These are phyloP conservation scores for Chlamydomonas sp. DNA, from an alignment of 139 green algal genomes.

Conservation along the genomic window DNA sequence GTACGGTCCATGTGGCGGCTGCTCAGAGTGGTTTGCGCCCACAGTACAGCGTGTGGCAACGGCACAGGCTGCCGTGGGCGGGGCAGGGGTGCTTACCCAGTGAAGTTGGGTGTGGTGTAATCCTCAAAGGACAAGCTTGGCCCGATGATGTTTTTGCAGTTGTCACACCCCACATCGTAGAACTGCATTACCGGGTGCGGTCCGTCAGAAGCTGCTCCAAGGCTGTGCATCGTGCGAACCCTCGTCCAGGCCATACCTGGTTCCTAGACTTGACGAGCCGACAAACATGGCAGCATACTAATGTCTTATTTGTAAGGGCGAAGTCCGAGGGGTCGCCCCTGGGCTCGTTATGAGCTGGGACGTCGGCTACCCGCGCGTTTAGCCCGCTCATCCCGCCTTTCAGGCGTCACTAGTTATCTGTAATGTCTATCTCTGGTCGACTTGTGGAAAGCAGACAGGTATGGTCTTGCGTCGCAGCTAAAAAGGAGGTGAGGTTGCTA, in stretches of 20 bases:
- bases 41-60: no score
- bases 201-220: no score
- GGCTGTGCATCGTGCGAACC: neutral
- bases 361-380: neutral
- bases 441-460: no score
- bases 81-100: constrained; percentile 52
- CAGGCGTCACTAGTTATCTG: no score
- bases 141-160: constrained; percentile 73
- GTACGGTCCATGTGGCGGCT: no score
- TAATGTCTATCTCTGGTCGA: no score
- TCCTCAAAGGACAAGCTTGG: constrained; percentile 68
- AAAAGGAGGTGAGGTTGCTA: no score
- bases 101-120: constrained; percentile 83
- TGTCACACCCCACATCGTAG: constrained; percentile 75
- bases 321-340: constrained; percentile 54
- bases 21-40: no score
- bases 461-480: no score
- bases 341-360: constrained; percentile 14
- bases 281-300: constrained; percentile 63
- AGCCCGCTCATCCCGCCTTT: no score
- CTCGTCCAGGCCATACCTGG: constrained; percentile 47
- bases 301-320: constrained; percentile 57
- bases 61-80: no score
- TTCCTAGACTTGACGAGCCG: constrained; percentile 56
- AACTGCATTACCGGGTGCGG: constrained; percentile 50